Conservation (phyloP, 192 early-diverging fungal species). For the Coemansia sp. region DNA sequence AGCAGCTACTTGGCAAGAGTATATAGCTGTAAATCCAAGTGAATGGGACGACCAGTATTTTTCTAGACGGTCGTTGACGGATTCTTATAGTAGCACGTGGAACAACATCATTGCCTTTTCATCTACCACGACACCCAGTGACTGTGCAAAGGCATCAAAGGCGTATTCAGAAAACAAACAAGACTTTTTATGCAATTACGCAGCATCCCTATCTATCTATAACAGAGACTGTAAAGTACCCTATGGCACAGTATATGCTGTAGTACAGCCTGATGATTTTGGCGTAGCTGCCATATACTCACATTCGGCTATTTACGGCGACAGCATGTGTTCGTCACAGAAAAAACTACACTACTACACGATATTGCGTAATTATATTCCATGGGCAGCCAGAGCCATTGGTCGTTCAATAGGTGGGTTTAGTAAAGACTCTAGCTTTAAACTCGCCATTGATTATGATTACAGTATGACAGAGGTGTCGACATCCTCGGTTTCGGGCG, state of each 20-base stretch:
- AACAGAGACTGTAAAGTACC: slow-evolving; percentile 29
- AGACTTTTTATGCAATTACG: slow-evolving; percentile 48
- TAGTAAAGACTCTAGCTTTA: slow-evolving; percentile 14
- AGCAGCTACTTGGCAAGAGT: slow-evolving; percentile 18
- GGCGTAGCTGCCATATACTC: slow-evolving; percentile 33
- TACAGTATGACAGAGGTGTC: slow-evolving; percentile 33
- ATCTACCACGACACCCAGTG: slow-evolving; percentile 19
- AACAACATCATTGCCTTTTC: slow-evolving; percentile 23
- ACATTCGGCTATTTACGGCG: slow-evolving; percentile 35
- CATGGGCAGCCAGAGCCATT: slow-evolving; percentile 30
- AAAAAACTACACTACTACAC: slow-evolving; percentile 48
- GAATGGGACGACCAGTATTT: slow-evolving; percentile 34
- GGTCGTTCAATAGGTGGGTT: slow-evolving; percentile 37
- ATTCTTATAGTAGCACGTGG: slow-evolving; percentile 11
- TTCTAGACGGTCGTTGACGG: slow-evolving; percentile 24
- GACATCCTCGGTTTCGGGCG: slow-evolving; percentile 1
- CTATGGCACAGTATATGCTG: slow-evolving; percentile 40
- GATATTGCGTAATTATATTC: slow-evolving; percentile 40
- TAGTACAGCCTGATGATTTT: slow-evolving; percentile 36
- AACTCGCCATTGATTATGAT: slow-evolving; percentile 11
- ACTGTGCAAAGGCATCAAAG: slow-evolving; percentile 29
- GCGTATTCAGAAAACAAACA: slow-evolving; percentile 21
- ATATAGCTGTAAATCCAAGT: slow-evolving; percentile 32
- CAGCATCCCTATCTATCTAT: slow-evolving; percentile 19
- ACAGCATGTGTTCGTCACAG: slow-evolving; percentile 30